Conservation (phyloP, 257 asterid species). For the Perilla frutescens region DNA sequence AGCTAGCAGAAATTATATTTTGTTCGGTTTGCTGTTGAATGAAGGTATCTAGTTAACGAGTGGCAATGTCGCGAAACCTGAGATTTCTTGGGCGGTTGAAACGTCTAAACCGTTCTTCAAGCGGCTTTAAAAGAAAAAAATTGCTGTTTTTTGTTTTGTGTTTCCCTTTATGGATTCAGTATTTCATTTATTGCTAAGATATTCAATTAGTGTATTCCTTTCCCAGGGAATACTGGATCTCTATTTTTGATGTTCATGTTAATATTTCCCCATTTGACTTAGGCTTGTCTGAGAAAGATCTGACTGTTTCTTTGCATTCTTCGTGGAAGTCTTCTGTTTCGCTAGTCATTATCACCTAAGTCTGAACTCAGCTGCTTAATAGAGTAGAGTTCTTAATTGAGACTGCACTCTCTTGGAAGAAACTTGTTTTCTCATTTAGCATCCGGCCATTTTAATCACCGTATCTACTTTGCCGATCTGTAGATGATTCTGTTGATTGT, state of each 20-base stretch:
- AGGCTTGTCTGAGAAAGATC: conserved; percentile 24
- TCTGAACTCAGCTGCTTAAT: background rate
- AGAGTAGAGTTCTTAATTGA: conserved; percentile 13
- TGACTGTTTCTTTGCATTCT: conserved; percentile 3
- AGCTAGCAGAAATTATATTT: background rate
- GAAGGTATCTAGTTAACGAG: background rate
- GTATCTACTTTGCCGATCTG: conserved; percentile 13
- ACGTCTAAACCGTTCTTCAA: conserved; percentile 10
- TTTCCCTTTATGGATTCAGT: conserved; percentile 4
- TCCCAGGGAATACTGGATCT: background rate
- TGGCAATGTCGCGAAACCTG: conserved; percentile 27
- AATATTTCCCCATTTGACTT: background rate
- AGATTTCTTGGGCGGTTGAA: background rate
- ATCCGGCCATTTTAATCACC: conserved; percentile 3
- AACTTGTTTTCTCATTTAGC: conserved; percentile 16
- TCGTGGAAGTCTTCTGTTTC: background rate
- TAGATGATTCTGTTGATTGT: conserved; percentile 25
- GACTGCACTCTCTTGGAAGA: background rate
- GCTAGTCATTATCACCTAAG: background rate
- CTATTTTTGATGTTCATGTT: background rate
- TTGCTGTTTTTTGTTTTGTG: too few species aligned
- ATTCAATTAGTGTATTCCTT: background rate
- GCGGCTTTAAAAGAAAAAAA: background rate
- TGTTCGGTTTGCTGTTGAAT: background rate
- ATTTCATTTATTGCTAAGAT: background rate